phyloP scores from a whole-genome alignment of 23 red algal species.

The Gracilariopsis chorda region DNA sequence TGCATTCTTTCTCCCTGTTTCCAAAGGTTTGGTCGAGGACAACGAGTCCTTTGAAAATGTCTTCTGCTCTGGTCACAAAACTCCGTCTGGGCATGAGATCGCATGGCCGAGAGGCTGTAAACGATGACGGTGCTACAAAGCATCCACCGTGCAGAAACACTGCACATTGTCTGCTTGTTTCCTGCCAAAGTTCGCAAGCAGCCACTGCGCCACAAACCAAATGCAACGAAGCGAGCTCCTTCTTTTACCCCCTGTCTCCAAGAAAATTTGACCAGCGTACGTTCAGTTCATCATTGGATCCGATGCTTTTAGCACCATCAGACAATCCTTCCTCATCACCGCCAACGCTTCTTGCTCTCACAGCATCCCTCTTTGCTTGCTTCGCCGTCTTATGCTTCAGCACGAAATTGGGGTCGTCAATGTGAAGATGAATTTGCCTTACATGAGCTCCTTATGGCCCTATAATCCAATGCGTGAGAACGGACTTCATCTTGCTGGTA shows the following conservation, averaged over 20 bases:
- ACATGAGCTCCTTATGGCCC: not conserved
- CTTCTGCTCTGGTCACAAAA: no score
- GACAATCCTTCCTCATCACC: no score
- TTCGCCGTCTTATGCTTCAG: not conserved
- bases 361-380: not conserved
- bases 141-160: no score
- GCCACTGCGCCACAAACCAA: not conserved
- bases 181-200: no score
- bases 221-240: not conserved
- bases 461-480: not conserved
- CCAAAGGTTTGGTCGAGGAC: no score
- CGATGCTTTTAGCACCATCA: not conserved
- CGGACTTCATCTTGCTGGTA: not conserved
- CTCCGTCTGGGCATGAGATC: no score
- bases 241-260: not conserved
- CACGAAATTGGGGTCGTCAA: not conserved
- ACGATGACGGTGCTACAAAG: no score
- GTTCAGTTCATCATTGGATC: not conserved
- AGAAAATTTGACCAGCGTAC: not conserved
- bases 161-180: no score
- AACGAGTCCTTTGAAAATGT: no score
- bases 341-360: not conserved
- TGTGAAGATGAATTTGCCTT: not conserved
- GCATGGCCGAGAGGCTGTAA: no score
- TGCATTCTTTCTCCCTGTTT: no score